Base-by-base conservation (phyloP, 2,329 filamentous ascomycete genomes). In the Penicillium sclerotiorum region DNA sequence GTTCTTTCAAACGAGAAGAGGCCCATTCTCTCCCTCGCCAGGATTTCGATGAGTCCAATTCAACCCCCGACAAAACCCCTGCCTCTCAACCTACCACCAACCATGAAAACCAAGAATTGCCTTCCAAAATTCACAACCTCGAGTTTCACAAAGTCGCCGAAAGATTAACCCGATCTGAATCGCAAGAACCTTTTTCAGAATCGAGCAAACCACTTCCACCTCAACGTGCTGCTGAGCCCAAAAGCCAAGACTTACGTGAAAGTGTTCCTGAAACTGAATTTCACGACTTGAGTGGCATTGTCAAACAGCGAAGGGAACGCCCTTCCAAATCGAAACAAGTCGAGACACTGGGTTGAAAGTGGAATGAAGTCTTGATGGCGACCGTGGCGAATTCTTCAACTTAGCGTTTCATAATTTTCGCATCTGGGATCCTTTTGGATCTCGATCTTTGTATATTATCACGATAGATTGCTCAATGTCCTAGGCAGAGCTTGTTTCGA, bases 401-500 rank as follows among this genome's bases (percentile, higher is more conserved):
- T 36, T 18, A 36, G 12, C 17, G 15, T 20, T 13, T 28, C n/a
- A 18, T 18, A 36, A 9, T 36, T 33, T 32, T 30, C 15, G 28
- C 40, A 15, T 13, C 6, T 33, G 15, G 27, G 18, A 39, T n/a
- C 8, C 7, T 17, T 23, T 12, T 33, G n/a, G n/a, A 13, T 27
- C 13, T 37, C 17, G 33, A 8, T 37, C 41, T 43, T 50, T 57
- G 55, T 55, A 57, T 25, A 53, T 50, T 55, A 57, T n/a, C n/a
- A n/a, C 23, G 28, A 49, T 53, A 53, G 37, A 51, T 13, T 33
- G 17, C 20, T 23, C 12, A 4, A 17, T 13, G 17, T 43, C 25
- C 15, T 33, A 20, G 22, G 20, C 28, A 43, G 27, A 33, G 27
- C 40, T 17, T 43, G 40, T 33, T 25, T 25, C 36, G 50, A 50